Evolutionary conservation across 164 flowering plant genomes (phyloP).

Genomic region (Chimonanthus praecox): DNA sequence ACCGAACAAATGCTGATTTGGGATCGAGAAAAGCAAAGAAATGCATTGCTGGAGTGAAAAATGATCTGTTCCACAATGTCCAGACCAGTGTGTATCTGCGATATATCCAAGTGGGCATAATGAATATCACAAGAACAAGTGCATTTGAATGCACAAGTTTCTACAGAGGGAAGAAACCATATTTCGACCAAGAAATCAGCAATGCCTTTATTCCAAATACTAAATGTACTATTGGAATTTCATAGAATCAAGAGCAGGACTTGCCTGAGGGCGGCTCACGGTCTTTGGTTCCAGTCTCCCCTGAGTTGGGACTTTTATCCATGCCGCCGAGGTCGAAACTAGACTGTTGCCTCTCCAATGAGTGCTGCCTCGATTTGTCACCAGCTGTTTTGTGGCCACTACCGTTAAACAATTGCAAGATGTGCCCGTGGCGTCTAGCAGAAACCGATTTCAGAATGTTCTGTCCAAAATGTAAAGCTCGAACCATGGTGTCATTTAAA

Average conservation of each 20-base stretch:
- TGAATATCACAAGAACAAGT: not conserved
- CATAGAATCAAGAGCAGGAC: not conserved
- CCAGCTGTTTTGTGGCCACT: conserved; percentile 13
- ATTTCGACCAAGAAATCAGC: not conserved
- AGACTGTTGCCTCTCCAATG: conserved; percentile 14
- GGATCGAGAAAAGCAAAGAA: too few species aligned
- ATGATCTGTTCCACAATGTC: too few species aligned
- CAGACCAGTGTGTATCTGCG: not conserved
- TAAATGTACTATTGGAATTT: not conserved
- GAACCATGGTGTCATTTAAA: conserved; percentile 25
- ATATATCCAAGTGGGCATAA: not conserved
- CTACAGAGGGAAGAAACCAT: not conserved
- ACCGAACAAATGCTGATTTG: too few species aligned
- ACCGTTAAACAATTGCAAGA: not conserved
- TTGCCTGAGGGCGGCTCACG: conserved; percentile 25
- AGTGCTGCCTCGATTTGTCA: conserved; percentile 10
- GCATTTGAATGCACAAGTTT: not conserved
- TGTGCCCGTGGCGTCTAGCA: not conserved
- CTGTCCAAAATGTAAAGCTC: conserved; percentile 24
- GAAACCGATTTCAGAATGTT: conserved; percentile 1
- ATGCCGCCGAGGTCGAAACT: conserved; percentile 13
- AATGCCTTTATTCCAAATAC: not conserved
- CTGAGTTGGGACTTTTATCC: conserved; percentile 21
- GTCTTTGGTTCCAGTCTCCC: conserved; percentile 4
- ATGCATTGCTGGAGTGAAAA: too few species aligned